phyloP scores from a whole-genome alignment of 441 rosid species.

The Biscutella laevigata region DNA sequence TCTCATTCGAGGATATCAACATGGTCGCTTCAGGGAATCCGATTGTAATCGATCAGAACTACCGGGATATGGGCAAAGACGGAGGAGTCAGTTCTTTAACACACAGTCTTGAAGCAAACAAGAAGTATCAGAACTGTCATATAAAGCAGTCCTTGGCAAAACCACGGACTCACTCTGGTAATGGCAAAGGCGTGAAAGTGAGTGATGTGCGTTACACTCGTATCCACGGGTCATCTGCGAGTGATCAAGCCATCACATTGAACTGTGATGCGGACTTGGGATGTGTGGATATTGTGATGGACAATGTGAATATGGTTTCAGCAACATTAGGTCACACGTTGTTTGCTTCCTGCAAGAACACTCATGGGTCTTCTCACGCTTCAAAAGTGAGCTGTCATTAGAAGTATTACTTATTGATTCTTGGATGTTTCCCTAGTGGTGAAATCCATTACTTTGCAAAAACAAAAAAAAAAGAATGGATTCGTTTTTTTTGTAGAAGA shows the following conservation, averaged over 20 bases:
- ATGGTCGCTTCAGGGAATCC: conserved; percentile 22
- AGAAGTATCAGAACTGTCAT: conserved; percentile 4
- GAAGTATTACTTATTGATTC: background rate
- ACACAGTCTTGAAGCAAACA: too few relatives aligned
- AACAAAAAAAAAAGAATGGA: background rate
- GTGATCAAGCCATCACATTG: conserved; percentile 22
- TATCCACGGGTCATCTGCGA: conserved; percentile 25
- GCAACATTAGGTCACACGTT: conserved; percentile 13
- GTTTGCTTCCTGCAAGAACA: conserved; percentile 15
- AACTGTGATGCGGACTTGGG: conserved; percentile 28
- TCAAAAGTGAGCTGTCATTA: background rate
- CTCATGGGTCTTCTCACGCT: background rate
- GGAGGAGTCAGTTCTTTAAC: too few relatives aligned
- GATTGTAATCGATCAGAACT: conserved; percentile 29
- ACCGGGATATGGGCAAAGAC: background rate
- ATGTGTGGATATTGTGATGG: conserved; percentile 21
- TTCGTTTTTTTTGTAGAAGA: background rate
- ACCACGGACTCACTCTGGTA: background rate
- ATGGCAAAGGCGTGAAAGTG: conserved; percentile 22
- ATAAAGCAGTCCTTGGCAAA: too few relatives aligned
- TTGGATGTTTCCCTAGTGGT: background rate
- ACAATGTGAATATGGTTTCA: conserved; percentile 15
- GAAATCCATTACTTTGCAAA: background rate
- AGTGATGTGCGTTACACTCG: conserved; percentile 21
- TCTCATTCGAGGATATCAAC: conserved; percentile 24